Evolutionary conservation across 148 eudicot genomes (phyloP).

Genomic region (Rhododendron griersonianum): DNA sequence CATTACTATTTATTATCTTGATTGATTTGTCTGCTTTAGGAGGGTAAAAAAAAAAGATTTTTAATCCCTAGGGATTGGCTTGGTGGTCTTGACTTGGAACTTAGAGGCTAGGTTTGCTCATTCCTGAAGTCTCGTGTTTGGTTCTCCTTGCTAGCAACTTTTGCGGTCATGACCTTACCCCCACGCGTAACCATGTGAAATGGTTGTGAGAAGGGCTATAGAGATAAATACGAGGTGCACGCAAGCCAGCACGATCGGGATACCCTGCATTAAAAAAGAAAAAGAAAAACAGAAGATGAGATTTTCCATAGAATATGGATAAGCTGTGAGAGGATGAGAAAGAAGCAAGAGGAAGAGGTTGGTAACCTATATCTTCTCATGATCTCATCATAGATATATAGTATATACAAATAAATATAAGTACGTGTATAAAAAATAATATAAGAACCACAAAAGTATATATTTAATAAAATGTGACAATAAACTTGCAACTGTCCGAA

Average conservation of each 20-base stretch:
- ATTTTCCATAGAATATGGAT: slow-evolving; percentile 21
- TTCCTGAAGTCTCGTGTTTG: too few species aligned
- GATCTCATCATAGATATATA: background rate
- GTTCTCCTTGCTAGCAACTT: background rate
- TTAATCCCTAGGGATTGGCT: too few species aligned
- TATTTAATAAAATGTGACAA: slow-evolving; percentile 18
- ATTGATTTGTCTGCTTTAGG: slow-evolving; percentile 25
- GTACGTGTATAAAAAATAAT: background rate
- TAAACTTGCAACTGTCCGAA: slow-evolving; percentile 20
- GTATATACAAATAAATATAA: background rate
- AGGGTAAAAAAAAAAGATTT: background rate
- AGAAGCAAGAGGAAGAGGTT: slow-evolving; percentile 21
- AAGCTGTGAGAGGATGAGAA: slow-evolving; percentile 54
- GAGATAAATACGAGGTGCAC: background rate
- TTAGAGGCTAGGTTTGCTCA: too few species aligned
- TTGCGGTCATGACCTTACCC: too few species aligned
- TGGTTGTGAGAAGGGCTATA: background rate
- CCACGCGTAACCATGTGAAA: too few species aligned
- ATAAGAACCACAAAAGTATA: background rate
- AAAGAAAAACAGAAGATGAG: background rate
- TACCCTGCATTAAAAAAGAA: background rate
- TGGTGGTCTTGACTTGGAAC: too few species aligned
- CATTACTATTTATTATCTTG: slow-evolving; percentile 3
- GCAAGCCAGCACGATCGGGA: too few species aligned
- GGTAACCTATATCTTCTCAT: slow-evolving; percentile 27